Percentiles rank a stretch among this genome's conserved stretches.
These are phyloP conservation scores for Fibroporia radiculosa DNA, from an alignment of 768 basidiomycete species.

Conservation along the genomic window DNA sequence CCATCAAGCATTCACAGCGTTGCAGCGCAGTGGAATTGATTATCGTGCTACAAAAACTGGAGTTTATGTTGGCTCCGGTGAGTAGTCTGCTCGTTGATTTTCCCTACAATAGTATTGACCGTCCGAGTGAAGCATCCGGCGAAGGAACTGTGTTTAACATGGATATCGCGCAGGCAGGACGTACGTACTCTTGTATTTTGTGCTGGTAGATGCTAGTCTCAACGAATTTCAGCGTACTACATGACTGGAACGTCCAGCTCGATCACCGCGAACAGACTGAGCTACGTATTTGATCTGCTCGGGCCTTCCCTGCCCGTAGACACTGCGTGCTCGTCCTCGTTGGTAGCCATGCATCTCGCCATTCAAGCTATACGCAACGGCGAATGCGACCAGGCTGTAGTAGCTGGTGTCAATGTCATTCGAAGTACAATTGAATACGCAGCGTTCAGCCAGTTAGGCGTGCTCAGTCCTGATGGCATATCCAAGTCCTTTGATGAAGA, in stretches of 20 bases:
- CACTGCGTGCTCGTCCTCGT: conserved; percentile 29
- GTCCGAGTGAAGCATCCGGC: background rate
- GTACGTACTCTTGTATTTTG: background rate
- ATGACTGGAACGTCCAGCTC: conserved; percentile 10
- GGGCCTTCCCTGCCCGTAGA: conserved; percentile 44
- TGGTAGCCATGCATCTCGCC: conserved; percentile 41
- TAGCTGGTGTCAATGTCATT: conserved; percentile 33
- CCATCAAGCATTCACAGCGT: conserved; percentile 15
- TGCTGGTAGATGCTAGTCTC: background rate
- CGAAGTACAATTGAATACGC: conserved; percentile 19
- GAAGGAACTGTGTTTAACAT: background rate
- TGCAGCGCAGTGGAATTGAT: conserved; percentile 13
- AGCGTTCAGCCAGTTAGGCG: conserved; percentile 27
- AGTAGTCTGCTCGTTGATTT: background rate
- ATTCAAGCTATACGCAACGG: conserved; percentile 34
- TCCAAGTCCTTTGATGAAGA: conserved; percentile 35
- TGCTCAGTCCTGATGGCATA: conserved; percentile 31
- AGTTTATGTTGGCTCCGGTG: conserved; percentile 10
- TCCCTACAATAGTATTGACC: background rate
- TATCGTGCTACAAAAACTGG: conserved; percentile 13
- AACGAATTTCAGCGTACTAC: conserved; percentile 1
- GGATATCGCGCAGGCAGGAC: conserved; percentile 4
- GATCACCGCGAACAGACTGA: conserved; percentile 24
- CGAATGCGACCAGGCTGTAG: conserved; percentile 39
- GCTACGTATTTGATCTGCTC: conserved; percentile 27